Evolutionary conservation across 1,284 basidiomycete species (phyloP), one percentile per base, ranked within the genome.

Genomic region (Gomphus bonarii): DNA sequence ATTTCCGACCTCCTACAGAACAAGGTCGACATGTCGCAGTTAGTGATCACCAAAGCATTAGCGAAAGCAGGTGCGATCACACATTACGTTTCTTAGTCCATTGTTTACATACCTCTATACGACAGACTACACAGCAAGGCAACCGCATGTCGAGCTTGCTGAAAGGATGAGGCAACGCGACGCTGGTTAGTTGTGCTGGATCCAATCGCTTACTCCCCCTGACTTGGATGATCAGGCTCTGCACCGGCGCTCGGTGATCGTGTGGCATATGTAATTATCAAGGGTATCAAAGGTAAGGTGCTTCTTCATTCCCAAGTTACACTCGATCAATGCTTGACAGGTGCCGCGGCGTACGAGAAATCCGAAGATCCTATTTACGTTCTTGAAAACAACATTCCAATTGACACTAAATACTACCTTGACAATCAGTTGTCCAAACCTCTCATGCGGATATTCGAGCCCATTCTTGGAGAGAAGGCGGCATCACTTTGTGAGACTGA

Each of bases 391-490:
- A 98, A 92, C 66, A 83, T 98, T 43, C 94, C 94, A 0, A 94
- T 98, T 59, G 94, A 98, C 67, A 97, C 95, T 2, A 88, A 90
- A 65, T 97, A 98, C 68, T 98, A 97, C 67, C 80, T 98, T 55
- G 95, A 98, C 57, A 97, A 97, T 64, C 94, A 98, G 66, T 80
- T 98, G 0, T 91, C 93, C 0, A 97, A 97, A 69, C 94, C 94
- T 5, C 75, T 98, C 2, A 82, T 97, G 84, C 80, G 94, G 61
- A 97, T 98, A 63, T 97, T 98, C 68, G 95, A 98, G 68, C 94
- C 94, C n/a, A 91, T 98, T 64, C 72, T 97, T 9, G 94, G 94
- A 1, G 92, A 94, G 48, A 93, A 89, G 64, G 91, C 94, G 0
- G 75, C 77, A 18, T 89, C 88, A 14, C 69, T 97, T 11, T 71